These are phyloP conservation scores for Mrakia frigida DNA, from an alignment of 768 basidiomycete species.

Conservation along the genomic window DNA sequence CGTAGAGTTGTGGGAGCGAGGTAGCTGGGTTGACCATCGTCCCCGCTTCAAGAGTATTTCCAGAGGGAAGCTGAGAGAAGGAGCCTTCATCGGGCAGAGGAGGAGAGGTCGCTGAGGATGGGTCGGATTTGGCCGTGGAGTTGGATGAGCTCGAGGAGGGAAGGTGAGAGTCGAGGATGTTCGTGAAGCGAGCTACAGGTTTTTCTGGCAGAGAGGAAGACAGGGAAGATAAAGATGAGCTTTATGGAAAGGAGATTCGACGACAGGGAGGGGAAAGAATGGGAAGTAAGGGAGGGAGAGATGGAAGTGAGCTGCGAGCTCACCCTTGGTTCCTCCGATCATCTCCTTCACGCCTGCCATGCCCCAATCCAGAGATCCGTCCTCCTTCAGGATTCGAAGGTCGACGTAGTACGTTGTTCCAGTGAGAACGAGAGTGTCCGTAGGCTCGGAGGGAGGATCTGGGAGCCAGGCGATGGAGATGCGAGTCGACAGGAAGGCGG, in stretches of 20 bases:
- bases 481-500: constrained; percentile 29
- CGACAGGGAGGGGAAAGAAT: neutral
- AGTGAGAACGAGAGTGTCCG: constrained; percentile 29
- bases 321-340: constrained; percentile 18
- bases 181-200: constrained; percentile 25
- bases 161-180: constrained; percentile 32
- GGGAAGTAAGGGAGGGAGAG: neutral
- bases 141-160: neutral
- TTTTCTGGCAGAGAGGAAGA: neutral
- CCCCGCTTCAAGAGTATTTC: constrained; percentile 33
- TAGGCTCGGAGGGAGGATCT: constrained; percentile 10
- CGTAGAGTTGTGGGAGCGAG: constrained; percentile 25
- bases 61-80: constrained; percentile 29
- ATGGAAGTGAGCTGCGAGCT: neutral
- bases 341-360: constrained; percentile 32
- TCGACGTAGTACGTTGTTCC: constrained; percentile 33
- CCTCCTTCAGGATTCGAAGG: constrained; percentile 25
- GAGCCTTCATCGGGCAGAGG: constrained; percentile 30
- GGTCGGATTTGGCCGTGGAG: neutral
- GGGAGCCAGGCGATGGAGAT: constrained; percentile 32
- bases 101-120: neutral
- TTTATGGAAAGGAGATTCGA: neutral
- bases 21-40: constrained; percentile 31
- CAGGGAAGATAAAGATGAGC: neutral
- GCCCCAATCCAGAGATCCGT: constrained; percentile 28